Evolutionary conservation across 192 early-diverging fungal species (phyloP), one percentile per base, ranked within the genome.

Genomic region (Cladochytrium replicatum): DNA sequence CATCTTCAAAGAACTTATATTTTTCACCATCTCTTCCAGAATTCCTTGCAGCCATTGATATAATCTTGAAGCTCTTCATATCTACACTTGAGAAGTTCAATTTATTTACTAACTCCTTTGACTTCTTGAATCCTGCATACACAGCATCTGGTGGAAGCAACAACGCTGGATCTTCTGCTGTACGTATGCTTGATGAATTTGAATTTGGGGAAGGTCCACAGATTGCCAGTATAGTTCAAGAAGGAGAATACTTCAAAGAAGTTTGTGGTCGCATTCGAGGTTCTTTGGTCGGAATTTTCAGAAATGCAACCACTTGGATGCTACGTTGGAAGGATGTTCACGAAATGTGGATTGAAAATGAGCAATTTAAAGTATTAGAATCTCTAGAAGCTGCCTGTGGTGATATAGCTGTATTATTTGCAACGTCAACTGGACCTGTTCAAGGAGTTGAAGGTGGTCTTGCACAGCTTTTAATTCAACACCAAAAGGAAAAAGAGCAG

Each of bases 291-390:
- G 78, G 75, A 0, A 71, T 74, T 34, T 80, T 78, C 50, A 39
- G 57, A 11, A 78, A 78, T 46, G 66, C 71, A 6, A 29, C 56
- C 1, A 31, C 45, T 11, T 81, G 73, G 71, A 63, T 72, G 64
- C 40, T 52, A 13, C 55, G 52, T 2, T 72, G 64, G 61, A 71
- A 75, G 27, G 57, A 60, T 3, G 62, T 80, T 26, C 53, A 71
- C 8, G 43, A 27, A 0, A 80, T 81, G 77, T 80, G 72, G 71
- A 55, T 76, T 17, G 61, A 75, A 37, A 77, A 81, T 52, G 68
- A 80, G 42, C 42, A 41, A 19, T 74, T 77, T 43, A 45, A 68
- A 42, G 69, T 44, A 3, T 25, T 70, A 15, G 38, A 48, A 5
- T 48, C 66, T 7, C 32, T 80, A 17, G 47, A 61, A 34, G 50